Evolutionary conservation across 306 rosid genomes (phyloP).

Genomic region (Trichosanthes cucumerina): DNA sequence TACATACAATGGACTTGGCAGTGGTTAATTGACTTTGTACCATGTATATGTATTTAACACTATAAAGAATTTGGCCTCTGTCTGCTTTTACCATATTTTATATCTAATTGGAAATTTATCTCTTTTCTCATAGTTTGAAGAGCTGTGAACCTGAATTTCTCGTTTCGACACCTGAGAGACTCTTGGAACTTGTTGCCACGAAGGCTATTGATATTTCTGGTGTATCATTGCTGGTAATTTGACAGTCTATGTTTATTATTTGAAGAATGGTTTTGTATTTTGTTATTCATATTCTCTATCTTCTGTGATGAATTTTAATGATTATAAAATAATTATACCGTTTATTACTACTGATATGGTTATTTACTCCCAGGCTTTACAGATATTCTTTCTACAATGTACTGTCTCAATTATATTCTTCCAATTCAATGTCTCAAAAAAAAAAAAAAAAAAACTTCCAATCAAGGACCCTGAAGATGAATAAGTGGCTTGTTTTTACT

Average conservation of each 20-base stretch:
- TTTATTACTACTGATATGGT: background rate
- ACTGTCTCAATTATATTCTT: background rate
- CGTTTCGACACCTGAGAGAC: constrained; percentile 91
- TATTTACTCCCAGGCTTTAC: background rate
- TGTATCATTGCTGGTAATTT: constrained; percentile 66
- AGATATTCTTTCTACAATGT: background rate
- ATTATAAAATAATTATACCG: background rate
- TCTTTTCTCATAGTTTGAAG: constrained; percentile 43
- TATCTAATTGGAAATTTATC: constrained; percentile 20
- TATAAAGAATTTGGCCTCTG: background rate
- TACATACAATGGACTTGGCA: background rate
- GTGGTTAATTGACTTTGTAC: constrained; percentile 1
- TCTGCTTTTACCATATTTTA: background rate
- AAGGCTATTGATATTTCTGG: constrained; percentile 82
- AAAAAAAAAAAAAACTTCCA: background rate
- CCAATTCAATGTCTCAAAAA: background rate
- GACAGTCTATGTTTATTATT: background rate
- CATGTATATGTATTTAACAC: background rate
- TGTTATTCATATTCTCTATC: background rate
- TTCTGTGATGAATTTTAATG: background rate
- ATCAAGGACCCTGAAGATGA: background rate
- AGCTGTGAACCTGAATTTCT: constrained; percentile 94
- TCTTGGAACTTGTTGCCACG: constrained; percentile 68
- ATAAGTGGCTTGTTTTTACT: background rate
- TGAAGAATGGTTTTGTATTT: background rate